Base-by-base conservation (phyloP, 768 basidiomycete genomes). In the Leucocoprinus sp. region DNA sequence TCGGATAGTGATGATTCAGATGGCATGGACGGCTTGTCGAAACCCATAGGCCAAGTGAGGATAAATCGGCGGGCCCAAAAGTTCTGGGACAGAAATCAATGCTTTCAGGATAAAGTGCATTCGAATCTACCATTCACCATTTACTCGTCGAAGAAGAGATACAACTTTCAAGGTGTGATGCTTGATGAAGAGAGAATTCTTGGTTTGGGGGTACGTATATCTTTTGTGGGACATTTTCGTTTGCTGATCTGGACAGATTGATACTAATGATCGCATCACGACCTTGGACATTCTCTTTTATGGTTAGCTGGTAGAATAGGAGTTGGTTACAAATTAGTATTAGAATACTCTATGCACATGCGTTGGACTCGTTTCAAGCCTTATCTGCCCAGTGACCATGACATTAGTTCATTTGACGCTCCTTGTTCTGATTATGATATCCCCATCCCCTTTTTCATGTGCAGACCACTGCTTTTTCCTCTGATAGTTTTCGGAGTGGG, bases 161-260 rank as follows among this genome's bases (percentile, higher is more conserved):
- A 52, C 21, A 19, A 35, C 0, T 70, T 58, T 47, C 54, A 62
- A 36, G 66, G 65, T 2, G 52, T 69, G 15, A 49, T 71, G 36
- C 56, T 70, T 56, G 70, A 70, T 28, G 70, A 71, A 50, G 64
- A 69, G 47, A 59, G 67, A 51, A 51, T 71, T 6, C 37, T 71
- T 26, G 67, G 66, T 6, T 51, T 68, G 19, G 50, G 48, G 41
- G 65, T 67, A 48, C 27, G 65, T 60, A n/a, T 28, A 26, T n/a
- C 14, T 34, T 17, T 17, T 8, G 8, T 21, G 33, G 3, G 11
- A 18, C 7, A 8, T 2, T 18, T 24, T 34, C 1, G 8, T 12
- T 4, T 5, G 23, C 43, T 45, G 3, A 45, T 28, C 2, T 6
- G 4, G 12, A 5, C 28, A 45, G 43, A 45, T 36, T 8, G 37